Percentiles rank a stretch among this genome's conserved stretches.
phyloP scores from a whole-genome alignment of 108 stramenopile genomes.

The Stephanodiscus minutulus region DNA sequence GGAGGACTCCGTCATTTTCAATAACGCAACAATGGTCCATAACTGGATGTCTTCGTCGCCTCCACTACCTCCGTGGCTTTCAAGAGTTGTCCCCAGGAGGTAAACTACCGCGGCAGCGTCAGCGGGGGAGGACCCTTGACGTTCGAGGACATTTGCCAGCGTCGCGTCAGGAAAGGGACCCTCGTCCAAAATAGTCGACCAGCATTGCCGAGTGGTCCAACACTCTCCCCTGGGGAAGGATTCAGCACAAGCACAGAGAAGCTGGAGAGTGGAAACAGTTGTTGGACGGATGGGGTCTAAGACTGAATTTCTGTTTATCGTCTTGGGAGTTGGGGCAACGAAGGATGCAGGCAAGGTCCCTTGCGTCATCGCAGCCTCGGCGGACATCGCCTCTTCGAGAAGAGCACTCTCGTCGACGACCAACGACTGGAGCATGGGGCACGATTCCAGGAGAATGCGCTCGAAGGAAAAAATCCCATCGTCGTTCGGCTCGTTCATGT shows the following conservation, averaged over 20 bases:
- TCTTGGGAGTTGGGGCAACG: conserved; percentile 3
- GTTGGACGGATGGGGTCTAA: conserved; percentile 22
- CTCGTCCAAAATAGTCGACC: conserved; percentile 56
- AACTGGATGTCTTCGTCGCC: conserved; percentile 59
- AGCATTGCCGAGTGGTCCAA: conserved; percentile 56
- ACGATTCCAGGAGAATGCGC: conserved; percentile 27
- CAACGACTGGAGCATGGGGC: conserved; percentile 42
- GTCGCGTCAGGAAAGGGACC: conserved; percentile 31
- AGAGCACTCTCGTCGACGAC: conserved; percentile 17
- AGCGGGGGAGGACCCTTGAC: conserved; percentile 50
- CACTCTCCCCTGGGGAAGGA: conserved; percentile 77
- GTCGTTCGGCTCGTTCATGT: conserved; percentile 5
- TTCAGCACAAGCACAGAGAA: conserved; percentile 74
- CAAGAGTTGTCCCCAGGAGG: conserved; percentile 57
- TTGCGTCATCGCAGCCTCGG: conserved; percentile 6
- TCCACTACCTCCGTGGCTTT: conserved; percentile 57
- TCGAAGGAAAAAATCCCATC: conserved; percentile 9
- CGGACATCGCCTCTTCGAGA: conserved; percentile 15
- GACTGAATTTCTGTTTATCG: conserved; percentile 1
- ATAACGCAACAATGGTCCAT: conserved; percentile 63
- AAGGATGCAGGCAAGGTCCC: conserved; percentile 10
- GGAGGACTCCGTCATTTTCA: conserved; percentile 63
- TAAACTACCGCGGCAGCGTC: conserved; percentile 67
- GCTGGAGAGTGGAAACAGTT: conserved; percentile 48
- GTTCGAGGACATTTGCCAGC: conserved; percentile 43